Evolutionary conservation across 164 flowering plant genomes (phyloP).

Genomic region (Nymphaea thermarum): DNA sequence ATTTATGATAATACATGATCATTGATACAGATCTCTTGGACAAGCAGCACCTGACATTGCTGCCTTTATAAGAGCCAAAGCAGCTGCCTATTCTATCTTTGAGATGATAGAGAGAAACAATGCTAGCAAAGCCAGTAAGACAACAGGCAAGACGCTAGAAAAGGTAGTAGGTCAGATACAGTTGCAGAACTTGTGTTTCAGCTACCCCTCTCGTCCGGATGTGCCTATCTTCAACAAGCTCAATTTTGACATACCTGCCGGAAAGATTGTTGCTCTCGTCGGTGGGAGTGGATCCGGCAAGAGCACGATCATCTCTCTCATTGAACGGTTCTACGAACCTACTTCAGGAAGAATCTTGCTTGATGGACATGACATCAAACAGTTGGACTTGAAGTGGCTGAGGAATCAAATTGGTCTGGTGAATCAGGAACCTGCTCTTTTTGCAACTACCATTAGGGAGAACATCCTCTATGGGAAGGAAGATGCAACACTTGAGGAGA

Average conservation of each 20-base stretch:
- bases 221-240: constrained; percentile 55
- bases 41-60: constrained; percentile 85
- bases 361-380: constrained; percentile 55
- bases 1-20: not conserved
- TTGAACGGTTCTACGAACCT: constrained; percentile 78
- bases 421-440: constrained; percentile 94
- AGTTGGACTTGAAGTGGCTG: constrained; percentile 76
- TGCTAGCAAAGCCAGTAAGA: constrained; percentile 30
- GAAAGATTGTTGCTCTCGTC: constrained; percentile 85
- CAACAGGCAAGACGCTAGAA: constrained; percentile 31
- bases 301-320: constrained; percentile 78
- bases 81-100: constrained; percentile 88
- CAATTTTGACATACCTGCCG: constrained; percentile 61
- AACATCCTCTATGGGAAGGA: constrained; percentile 88
- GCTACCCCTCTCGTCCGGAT: constrained; percentile 92
- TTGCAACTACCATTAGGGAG: constrained; percentile 86
- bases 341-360: constrained; percentile 49
- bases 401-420: constrained; percentile 88
- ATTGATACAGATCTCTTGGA: constrained; percentile 64
- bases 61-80: constrained; percentile 67
- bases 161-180: constrained; percentile 67
- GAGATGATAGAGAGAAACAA: constrained; percentile 86
- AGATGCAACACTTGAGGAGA: constrained; percentile 72
- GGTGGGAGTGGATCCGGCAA: constrained; percentile 99
- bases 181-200: constrained; percentile 60